A percentile compares a stretch with the other conserved stretches of the same genome.
Conservation (phyloP, 768 basidiomycete species). For the Paxillus ammoniavirescens region DNA sequence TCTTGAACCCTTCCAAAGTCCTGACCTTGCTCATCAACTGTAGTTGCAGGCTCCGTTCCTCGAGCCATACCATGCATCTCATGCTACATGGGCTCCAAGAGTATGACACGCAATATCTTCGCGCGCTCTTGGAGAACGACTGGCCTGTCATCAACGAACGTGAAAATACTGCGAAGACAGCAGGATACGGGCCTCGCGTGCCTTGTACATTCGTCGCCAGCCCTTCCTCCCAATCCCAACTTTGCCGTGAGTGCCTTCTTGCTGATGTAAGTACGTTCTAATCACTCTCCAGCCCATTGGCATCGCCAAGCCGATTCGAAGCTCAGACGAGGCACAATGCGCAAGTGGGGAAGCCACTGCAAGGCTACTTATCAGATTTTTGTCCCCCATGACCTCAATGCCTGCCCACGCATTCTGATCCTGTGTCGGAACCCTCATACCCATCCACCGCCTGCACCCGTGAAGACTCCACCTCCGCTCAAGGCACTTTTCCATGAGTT, state of each 20-base stretch:
- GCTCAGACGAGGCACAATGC: neutral
- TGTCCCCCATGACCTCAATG: constrained; percentile 3
- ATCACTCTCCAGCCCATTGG: neutral
- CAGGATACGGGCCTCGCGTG: neutral
- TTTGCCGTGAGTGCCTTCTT: neutral
- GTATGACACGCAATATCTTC: neutral
- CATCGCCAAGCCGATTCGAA: neutral
- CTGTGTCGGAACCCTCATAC: constrained; percentile 10
- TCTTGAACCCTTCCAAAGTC: too few relatives aligned
- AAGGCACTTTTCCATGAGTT: neutral
- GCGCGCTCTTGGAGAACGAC: neutral
- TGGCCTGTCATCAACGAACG: neutral
- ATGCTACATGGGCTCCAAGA: neutral
- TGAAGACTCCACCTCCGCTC: neutral
- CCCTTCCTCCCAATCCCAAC: neutral
- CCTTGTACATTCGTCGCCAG: neutral
- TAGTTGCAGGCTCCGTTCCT: too few relatives aligned
- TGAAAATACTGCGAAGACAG: neutral
- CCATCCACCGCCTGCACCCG: neutral
- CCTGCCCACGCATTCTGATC: constrained; percentile 5
- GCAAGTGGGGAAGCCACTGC: neutral
- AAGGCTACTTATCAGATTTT: neutral
- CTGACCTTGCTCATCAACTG: too few relatives aligned
- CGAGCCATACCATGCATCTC: too few relatives aligned
- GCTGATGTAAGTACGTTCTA: neutral